These are phyloP conservation scores for Trypanosoma avium DNA, from an alignment of 208 protist genomes.

Conservation along the genomic window DNA sequence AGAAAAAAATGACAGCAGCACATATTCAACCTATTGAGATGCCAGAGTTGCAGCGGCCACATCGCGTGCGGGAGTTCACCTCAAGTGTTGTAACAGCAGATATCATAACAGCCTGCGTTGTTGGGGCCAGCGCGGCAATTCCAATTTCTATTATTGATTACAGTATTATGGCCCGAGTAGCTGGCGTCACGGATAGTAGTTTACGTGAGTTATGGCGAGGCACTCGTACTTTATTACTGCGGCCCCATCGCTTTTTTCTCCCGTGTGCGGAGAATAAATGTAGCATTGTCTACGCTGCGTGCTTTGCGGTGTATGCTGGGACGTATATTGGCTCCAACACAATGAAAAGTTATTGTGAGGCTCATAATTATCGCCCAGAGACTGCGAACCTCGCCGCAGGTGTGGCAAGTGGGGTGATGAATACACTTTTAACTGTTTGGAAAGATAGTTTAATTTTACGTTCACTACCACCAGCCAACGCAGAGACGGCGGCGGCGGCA, in stretches of 20 bases:
- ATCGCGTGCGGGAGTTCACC: constrained; percentile 64
- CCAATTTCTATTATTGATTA: constrained; percentile 91
- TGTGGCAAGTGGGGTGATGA: constrained; percentile 64
- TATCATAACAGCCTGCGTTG: constrained; percentile 57
- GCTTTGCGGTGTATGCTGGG: constrained; percentile 59
- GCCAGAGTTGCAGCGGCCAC: constrained; percentile 21
- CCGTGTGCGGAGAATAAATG: constrained; percentile 85
- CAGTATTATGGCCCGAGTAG: constrained; percentile 85
- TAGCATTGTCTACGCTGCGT: constrained; percentile 66
- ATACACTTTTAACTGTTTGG: constrained; percentile 78
- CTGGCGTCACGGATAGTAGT: constrained; percentile 74
- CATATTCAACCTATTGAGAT: neutral
- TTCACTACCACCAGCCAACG: constrained; percentile 54
- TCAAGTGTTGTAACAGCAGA: constrained; percentile 49
- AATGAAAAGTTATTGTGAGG: constrained; percentile 80
- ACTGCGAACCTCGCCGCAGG: constrained; percentile 62
- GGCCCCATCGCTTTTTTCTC: constrained; percentile 85
- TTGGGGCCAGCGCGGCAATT: constrained; percentile 69
- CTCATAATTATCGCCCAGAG: constrained; percentile 45
- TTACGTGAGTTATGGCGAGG: constrained; percentile 61
- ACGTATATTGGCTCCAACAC: constrained; percentile 84
- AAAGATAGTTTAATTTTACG: constrained; percentile 83
- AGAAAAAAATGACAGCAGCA: neutral
- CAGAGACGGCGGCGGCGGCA: constrained; percentile 33
- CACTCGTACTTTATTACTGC: constrained; percentile 58